phyloP scores from a whole-genome alignment of 2,329 filamentous ascomycete species.

The Pyrenochaeta sp. region DNA sequence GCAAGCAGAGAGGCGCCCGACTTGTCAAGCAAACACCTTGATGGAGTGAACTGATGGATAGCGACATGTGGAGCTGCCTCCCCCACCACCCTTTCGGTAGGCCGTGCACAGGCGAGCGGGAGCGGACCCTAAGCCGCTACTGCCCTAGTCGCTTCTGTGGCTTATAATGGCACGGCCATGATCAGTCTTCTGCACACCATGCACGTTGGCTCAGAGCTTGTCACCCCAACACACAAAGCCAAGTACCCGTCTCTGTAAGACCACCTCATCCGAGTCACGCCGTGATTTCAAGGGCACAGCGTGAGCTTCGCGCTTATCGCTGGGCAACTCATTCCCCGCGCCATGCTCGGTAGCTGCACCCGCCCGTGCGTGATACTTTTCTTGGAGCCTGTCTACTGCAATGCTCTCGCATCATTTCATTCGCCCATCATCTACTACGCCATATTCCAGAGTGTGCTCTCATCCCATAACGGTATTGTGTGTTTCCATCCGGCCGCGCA shows the following conservation, averaged over 20 bases:
- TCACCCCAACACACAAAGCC: conserved; percentile 5
- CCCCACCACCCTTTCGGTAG: conserved; percentile 21
- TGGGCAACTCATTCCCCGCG: not conserved
- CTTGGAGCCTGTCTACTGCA: no score
- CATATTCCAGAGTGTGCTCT: no score
- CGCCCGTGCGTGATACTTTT: not conserved
- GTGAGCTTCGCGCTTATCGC: not conserved
- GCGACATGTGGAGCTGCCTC: conserved; percentile 14
- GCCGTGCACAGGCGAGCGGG: conserved; percentile 14
- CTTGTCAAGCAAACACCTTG: conserved; percentile 18
- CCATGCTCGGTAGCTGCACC: not conserved
- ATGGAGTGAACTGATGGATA: conserved; percentile 19
- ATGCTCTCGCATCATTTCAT: no score
- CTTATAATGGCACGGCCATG: conserved; percentile 7
- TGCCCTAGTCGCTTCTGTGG: conserved; percentile 6
- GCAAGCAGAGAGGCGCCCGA: conserved; percentile 1
- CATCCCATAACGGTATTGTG: no score
- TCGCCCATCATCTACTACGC: no score
- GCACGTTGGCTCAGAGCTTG: not conserved
- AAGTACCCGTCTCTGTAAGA: conserved; percentile 14
- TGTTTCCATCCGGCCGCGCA: no score
- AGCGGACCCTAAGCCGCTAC: conserved; percentile 14
- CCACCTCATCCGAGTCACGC: conserved; percentile 12
- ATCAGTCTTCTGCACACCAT: conserved; percentile 5
- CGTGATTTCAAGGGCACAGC: conserved; percentile 3